Conservation (phyloP, 169 alveolate genomes). For the Pseudocohnilembus persalinus region DNA sequence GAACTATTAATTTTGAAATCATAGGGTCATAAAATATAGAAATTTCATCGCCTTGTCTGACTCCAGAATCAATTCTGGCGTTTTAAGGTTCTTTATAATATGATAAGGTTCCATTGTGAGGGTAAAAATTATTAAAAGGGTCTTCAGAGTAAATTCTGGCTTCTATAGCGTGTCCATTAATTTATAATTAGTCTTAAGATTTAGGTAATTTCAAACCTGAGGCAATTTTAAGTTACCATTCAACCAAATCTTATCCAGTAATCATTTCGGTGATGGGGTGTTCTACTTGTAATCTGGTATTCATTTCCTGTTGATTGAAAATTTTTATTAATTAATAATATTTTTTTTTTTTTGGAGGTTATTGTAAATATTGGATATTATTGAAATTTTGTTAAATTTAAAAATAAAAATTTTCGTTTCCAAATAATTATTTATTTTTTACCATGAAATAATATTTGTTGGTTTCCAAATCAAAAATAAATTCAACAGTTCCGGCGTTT, state of each 20-base stretch:
- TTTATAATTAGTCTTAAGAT: conserved; percentile 54
- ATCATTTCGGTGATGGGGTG: conserved; percentile 88
- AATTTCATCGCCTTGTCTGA: conserved; percentile 72
- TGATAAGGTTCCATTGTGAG: conserved; percentile 65
- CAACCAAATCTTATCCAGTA: conserved; percentile 84
- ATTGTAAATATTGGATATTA: too few species aligned
- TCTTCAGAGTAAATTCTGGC: conserved; percentile 81
- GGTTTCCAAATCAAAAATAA: conserved; percentile 67
- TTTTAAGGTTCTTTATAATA: conserved; percentile 58
- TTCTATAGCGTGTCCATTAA: conserved; percentile 75
- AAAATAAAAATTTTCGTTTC: too few species aligned
- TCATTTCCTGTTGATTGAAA: conserved; percentile 64
- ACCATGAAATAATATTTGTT: conserved; percentile 71
- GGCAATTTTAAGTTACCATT: conserved; percentile 84
- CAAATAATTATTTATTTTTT: too few species aligned
- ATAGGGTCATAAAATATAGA: conserved; percentile 82
- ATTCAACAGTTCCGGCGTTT: conserved; percentile 88
- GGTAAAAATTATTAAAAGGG: conserved; percentile 70
- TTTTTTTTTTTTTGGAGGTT: too few species aligned
- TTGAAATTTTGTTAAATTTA: not conserved
- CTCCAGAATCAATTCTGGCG: conserved; percentile 80
- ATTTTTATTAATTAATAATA: too few species aligned
- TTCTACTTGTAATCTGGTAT: conserved; percentile 88
- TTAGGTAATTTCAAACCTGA: conserved; percentile 64
- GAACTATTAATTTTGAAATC: conserved; percentile 74